phyloP scores from a whole-genome alignment of 2,329 filamentous ascomycete species.

The Dichotomopilus funicola region DNA sequence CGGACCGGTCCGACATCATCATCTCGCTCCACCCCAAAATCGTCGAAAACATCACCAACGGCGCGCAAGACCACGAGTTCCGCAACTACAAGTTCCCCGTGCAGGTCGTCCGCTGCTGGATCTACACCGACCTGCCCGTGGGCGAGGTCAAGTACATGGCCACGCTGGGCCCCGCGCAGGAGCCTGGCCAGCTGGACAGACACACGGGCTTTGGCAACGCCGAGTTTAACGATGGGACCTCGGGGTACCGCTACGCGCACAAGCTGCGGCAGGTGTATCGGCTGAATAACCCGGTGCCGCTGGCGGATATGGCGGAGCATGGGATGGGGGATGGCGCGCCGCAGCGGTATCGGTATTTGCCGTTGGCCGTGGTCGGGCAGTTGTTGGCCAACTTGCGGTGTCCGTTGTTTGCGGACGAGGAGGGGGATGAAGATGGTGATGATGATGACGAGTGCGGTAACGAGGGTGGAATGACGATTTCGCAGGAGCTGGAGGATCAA shows the following conservation, averaged over 20 bases:
- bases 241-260: slow-evolving; percentile 42
- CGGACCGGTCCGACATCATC: slow-evolving; percentile 47
- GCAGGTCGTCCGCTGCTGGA: slow-evolving; percentile 55
- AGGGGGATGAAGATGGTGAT: slow-evolving; percentile 11
- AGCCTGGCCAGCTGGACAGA: slow-evolving; percentile 42
- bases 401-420: slow-evolving; percentile 36
- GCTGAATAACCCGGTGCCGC: slow-evolving; percentile 52
- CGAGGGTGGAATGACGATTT: slow-evolving; percentile 32
- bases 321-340: slow-evolving; percentile 48
- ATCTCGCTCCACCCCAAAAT: slow-evolving; percentile 43
- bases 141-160: slow-evolving; percentile 55
- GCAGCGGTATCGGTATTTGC: slow-evolving; percentile 47
- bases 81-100: slow-evolving; percentile 49
- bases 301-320: slow-evolving; percentile 45
- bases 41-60: slow-evolving; percentile 43
- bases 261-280: slow-evolving; percentile 53
- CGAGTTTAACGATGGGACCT: slow-evolving; percentile 42
- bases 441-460: neutral
- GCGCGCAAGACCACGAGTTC: slow-evolving; percentile 49
- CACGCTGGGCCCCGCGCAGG: slow-evolving; percentile 40
- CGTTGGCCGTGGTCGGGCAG: slow-evolving; percentile 51
- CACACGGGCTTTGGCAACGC: slow-evolving; percentile 43
- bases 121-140: slow-evolving; percentile 45
- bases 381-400: slow-evolving; percentile 52
- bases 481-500: slow-evolving; percentile 48